Evolutionary conservation across 148 eudicot species (phyloP).

Genomic region (Nepenthes mirabilis): DNA sequence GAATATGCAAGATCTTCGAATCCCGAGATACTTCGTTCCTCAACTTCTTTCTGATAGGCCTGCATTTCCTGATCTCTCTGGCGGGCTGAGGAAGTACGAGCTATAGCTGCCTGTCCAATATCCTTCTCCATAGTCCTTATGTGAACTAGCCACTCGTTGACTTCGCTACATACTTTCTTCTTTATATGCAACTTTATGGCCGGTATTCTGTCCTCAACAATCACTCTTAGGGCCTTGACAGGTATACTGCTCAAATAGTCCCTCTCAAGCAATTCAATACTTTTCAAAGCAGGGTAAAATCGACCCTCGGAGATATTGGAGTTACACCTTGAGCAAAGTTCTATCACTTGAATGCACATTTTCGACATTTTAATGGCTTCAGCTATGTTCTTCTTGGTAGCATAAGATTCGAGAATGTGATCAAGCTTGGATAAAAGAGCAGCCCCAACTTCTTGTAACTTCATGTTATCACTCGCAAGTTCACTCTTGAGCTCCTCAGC

Average conservation of each 20-base stretch:
- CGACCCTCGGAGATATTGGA: slow-evolving; percentile 63
- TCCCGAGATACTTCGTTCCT: slow-evolving; percentile 52
- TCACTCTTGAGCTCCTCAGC: slow-evolving; percentile 85
- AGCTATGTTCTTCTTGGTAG: slow-evolving; percentile 59
- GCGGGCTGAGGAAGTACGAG: slow-evolving; percentile 50
- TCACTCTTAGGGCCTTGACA: slow-evolving; percentile 37
- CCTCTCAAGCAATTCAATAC: slow-evolving; percentile 74
- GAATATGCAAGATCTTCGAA: slow-evolving; percentile 42
- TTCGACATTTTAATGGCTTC: slow-evolving; percentile 82
- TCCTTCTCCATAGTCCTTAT: slow-evolving; percentile 61
- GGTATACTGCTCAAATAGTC: slow-evolving; percentile 54
- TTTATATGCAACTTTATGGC: slow-evolving; percentile 58
- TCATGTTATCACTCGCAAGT: slow-evolving; percentile 59
- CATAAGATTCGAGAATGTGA: slow-evolving; percentile 62
- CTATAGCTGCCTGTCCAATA: slow-evolving; percentile 82
- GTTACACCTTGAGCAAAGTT: slow-evolving; percentile 45
- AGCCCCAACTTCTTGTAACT: slow-evolving; percentile 73
- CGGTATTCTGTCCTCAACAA: slow-evolving; percentile 59
- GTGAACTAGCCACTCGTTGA: slow-evolving; percentile 89
- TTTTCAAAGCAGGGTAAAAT: slow-evolving; percentile 83
- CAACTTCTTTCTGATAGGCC: slow-evolving; percentile 67
- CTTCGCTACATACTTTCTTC: slow-evolving; percentile 63
- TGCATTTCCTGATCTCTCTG: slow-evolving; percentile 71
- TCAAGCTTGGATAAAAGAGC: slow-evolving; percentile 64
- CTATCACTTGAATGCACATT: slow-evolving; percentile 12